Conservation (phyloP, 306 rosid genomes). For the Quercus wislizeni region DNA sequence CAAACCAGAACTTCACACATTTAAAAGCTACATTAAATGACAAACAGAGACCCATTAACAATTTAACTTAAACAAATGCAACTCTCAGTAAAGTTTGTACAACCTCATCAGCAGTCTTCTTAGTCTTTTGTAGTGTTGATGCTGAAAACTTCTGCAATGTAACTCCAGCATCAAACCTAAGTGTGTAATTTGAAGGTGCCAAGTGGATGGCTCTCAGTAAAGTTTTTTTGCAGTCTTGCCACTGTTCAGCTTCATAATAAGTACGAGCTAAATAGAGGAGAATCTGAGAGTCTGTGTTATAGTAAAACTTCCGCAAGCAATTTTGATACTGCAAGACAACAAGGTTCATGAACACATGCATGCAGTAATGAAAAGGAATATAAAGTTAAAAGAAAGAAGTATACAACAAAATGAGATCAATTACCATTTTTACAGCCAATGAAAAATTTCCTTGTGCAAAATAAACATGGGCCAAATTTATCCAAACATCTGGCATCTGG, state of each 20-base stretch:
- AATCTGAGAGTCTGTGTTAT: conserved; percentile 92
- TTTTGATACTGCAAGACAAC: conserved; percentile 84
- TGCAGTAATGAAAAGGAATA: conserved; percentile 11
- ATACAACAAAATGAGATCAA: conserved; percentile 19
- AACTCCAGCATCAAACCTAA: conserved; percentile 97
- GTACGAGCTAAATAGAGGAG: conserved; percentile 96
- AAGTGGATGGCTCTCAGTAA: conserved; percentile 92
- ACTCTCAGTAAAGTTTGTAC: neutral
- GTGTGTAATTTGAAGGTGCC: conserved; percentile 93
- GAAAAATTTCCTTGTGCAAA: conserved; percentile 95
- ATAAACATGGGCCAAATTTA: conserved; percentile 95
- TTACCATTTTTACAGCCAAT: conserved; percentile 96
- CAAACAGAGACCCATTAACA: neutral
- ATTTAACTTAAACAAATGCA: neutral
- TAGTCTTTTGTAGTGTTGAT: conserved; percentile 84
- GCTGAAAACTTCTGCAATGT: conserved; percentile 98
- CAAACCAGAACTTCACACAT: neutral
- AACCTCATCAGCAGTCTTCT: conserved; percentile 98
- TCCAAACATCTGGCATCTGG: conserved; percentile 99
- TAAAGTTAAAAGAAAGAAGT: conserved; percentile 5
- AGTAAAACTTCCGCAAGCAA: conserved; percentile 92
- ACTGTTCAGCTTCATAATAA: conserved; percentile 95
- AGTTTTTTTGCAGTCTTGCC: conserved; percentile 99
- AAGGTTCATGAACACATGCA: conserved; percentile 30
- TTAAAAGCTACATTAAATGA: neutral